Evolutionary conservation across 2,329 filamentous ascomycete species (phyloP).

Genomic region (Exserohilum rostratum): DNA sequence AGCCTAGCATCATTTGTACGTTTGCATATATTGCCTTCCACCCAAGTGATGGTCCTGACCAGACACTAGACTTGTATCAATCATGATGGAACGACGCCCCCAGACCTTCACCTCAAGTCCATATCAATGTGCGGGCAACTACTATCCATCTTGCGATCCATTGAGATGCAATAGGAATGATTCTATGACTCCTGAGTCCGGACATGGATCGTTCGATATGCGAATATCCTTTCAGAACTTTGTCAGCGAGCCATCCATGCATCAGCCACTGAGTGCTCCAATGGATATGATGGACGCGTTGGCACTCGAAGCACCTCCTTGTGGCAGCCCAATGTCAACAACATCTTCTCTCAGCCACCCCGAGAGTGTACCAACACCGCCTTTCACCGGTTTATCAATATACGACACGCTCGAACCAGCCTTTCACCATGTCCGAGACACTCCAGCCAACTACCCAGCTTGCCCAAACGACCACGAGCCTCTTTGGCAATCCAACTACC

Average conservation of each 20-base stretch:
- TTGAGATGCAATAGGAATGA: constrained; percentile 1
- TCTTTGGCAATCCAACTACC: constrained; percentile 4
- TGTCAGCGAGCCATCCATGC: constrained; percentile 1
- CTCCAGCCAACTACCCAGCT: background rate
- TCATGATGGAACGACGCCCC: constrained; percentile 15
- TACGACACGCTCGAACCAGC: constrained; percentile 4
- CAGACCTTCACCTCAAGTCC: constrained; percentile 15
- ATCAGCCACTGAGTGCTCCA: constrained; percentile 8
- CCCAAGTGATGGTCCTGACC: background rate
- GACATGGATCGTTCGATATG: constrained; percentile 14
- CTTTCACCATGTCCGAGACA: background rate
- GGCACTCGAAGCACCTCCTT: constrained; percentile 14
- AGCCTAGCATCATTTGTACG: background rate
- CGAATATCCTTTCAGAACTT: constrained; percentile 4
- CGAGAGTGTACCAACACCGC: constrained; percentile 19
- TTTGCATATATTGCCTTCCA: background rate
- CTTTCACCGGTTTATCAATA: background rate
- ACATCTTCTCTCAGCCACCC: constrained; percentile 17
- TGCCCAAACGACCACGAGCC: constrained; percentile 1
- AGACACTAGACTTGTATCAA: constrained; percentile 1
- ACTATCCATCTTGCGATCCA: constrained; percentile 2
- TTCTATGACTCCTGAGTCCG: constrained; percentile 1
- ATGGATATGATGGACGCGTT: constrained; percentile 19
- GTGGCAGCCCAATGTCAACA: constrained; percentile 21
- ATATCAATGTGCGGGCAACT: constrained; percentile 13